Evolutionary conservation across 768 basidiomycete genomes (phyloP).

Genomic region (Filobasidium wieringae): DNA sequence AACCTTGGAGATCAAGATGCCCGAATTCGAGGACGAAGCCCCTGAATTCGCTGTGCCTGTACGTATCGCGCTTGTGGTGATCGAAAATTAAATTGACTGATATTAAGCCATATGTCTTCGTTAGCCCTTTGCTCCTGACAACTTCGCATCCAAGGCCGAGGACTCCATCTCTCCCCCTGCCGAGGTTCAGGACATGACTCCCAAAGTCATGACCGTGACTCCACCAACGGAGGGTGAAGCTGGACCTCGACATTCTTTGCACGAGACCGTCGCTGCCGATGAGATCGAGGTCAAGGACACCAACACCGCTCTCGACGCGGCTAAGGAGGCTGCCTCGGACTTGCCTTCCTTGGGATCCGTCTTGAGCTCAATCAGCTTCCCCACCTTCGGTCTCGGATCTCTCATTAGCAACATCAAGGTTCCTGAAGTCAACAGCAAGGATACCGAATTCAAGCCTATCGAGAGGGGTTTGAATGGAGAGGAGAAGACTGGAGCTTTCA

Average conservation of each 20-base stretch:
- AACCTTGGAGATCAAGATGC: conserved; percentile 22
- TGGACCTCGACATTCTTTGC: conserved; percentile 45
- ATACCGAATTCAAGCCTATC: conserved; percentile 19
- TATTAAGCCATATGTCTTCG: conserved; percentile 4
- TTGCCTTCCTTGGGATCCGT: conserved; percentile 22
- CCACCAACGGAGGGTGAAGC: conserved; percentile 45
- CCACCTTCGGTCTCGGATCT: conserved; percentile 5
- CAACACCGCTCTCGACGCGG: neutral
- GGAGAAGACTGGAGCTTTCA: conserved; percentile 46
- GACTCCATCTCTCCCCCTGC: conserved; percentile 28
- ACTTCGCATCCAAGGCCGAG: conserved; percentile 47
- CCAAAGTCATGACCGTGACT: conserved; percentile 48
- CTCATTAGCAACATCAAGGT: conserved; percentile 5
- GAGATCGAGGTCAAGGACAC: conserved; percentile 12
- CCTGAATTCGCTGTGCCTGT: conserved; percentile 24
- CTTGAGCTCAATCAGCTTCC: conserved; percentile 12
- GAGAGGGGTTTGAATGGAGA: conserved; percentile 37
- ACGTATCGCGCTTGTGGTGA: neutral
- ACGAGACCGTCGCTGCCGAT: conserved; percentile 24
- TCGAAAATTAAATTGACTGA: neutral
- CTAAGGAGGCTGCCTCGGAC: conserved; percentile 9
- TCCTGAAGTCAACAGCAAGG: conserved; percentile 4
- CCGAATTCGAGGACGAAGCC: conserved; percentile 17
- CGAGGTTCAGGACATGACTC: conserved; percentile 22
- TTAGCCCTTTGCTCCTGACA: conserved; percentile 53